These are phyloP conservation scores for Acidomyces sp. DNA, from an alignment of 495 filamentous ascomycete genomes.

Conservation along the genomic window DNA sequence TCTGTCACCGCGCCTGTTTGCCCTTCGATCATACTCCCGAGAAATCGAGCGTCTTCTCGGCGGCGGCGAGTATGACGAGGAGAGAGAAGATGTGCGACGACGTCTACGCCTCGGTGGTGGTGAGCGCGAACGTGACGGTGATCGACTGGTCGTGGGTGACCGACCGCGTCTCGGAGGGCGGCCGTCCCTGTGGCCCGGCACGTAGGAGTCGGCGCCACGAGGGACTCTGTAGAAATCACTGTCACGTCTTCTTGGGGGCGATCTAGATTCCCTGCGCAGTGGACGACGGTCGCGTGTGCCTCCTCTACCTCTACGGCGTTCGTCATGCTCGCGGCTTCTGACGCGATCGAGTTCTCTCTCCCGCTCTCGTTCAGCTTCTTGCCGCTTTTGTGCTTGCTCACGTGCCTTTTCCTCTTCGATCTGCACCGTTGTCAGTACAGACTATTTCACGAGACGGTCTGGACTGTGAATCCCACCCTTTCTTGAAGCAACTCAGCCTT, in stretches of 20 bases:
- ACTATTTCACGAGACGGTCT: not conserved
- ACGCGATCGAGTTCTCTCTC: conserved; percentile 51
- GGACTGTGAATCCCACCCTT: conserved; percentile 45
- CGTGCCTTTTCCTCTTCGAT: conserved; percentile 72
- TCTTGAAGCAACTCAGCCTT: conserved; percentile 87
- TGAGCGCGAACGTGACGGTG: conserved; percentile 16
- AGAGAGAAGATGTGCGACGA: conserved; percentile 13
- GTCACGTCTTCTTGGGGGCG: conserved; percentile 44
- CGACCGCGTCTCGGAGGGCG: conserved; percentile 7
- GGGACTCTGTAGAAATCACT: conserved; percentile 41
- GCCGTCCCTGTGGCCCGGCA: conserved; percentile 29
- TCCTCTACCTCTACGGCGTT: conserved; percentile 43
- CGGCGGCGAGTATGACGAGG: conserved; percentile 19
- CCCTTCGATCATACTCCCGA: conserved; percentile 14
- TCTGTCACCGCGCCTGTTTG: conserved; percentile 5
- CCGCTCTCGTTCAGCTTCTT: conserved; percentile 48
- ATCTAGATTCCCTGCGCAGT: conserved; percentile 25
- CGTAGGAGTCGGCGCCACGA: conserved; percentile 43
- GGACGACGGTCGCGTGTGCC: conserved; percentile 16
- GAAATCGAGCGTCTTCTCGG: conserved; percentile 8
- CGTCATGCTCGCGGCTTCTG: conserved; percentile 59
- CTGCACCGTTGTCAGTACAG: conserved; percentile 33
- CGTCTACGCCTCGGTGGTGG: conserved; percentile 15
- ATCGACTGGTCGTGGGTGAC: conserved; percentile 12
- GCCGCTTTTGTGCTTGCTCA: conserved; percentile 55